Evolutionary conservation across 148 eudicot species (phyloP), one percentile per base, ranked within the genome.

Genomic region (Chenopodium quinoa): DNA sequence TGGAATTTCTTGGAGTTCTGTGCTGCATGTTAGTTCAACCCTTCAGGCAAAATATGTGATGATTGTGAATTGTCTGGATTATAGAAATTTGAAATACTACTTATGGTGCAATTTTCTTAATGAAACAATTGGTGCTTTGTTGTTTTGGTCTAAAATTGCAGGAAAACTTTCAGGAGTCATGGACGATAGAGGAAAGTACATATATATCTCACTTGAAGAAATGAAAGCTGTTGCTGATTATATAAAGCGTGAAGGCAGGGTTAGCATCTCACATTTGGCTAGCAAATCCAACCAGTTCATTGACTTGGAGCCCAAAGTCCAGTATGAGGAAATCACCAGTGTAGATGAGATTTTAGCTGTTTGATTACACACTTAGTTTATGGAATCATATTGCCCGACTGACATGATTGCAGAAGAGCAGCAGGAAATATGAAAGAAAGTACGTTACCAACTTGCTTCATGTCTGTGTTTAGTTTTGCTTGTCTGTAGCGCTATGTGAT

Each of bases 161-260:
- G 99, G 99, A 83, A 84, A 95, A 80, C 88, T 96, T 73, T 96
- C 99, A 29, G 99, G 99, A 79, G 99, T 96, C 54, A 96, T 96
- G 99, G 99, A 93, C 72, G 99, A 96, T 65, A 92, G 99, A 87
- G 99, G 99, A 75, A 96, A 96, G 81, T 96, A 93, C 86, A 92
- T 96, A 81, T 96, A 93, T 89, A 96, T 96, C 75, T 96, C 99
- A 27, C 88, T 87, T 77, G 99, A 93, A 80, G 99, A 96, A 87
- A 96, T 96, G 99, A 82, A 85, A 86, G 99, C 99, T 70, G 99
- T 96, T 77, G 99, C 99, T 27, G 99, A 96, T 80, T 96, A 93
- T 78, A 93, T 96, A 7, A 92, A 86, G 84, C 97, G 91, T 71
- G 87, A 92, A 78, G 99, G 99, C 71, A 88, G 98, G 86, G 98